Conservation (phyloP, 306 rosid genomes). For the Corylus avellana region DNA sequence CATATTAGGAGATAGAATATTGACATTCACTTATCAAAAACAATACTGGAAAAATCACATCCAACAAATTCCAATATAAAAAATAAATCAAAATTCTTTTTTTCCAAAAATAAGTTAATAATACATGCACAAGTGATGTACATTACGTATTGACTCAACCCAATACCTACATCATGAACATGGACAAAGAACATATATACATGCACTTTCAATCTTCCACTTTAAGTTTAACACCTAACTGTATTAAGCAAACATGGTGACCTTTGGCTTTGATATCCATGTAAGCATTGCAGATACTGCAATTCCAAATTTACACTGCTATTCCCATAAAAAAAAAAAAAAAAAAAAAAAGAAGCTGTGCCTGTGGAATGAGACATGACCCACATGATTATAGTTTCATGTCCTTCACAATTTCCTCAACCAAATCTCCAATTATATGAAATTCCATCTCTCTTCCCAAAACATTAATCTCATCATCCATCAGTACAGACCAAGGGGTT, state of each 20-base stretch:
- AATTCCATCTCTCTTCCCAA: slow-evolving; percentile 67
- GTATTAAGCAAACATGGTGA: slow-evolving; percentile 40
- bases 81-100: neutral
- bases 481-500: slow-evolving; percentile 55
- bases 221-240: slow-evolving; percentile 22
- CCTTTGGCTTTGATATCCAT: slow-evolving; percentile 30
- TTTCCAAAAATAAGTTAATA: slow-evolving; percentile 18
- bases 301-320: slow-evolving; percentile 26
- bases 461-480: slow-evolving; percentile 49
- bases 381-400: slow-evolving; percentile 35
- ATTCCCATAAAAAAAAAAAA: neutral
- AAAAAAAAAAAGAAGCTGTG: neutral
- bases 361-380: slow-evolving; percentile 25
- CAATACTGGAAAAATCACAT: neutral
- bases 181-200: slow-evolving; percentile 36
- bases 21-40: neutral
- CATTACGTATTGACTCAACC: slow-evolving; percentile 36
- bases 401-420: slow-evolving; percentile 71
- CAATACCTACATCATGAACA: slow-evolving; percentile 36
- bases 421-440: slow-evolving; percentile 64
- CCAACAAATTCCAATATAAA: neutral
- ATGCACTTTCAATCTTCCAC: slow-evolving; percentile 37
- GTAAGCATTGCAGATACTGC: slow-evolving; percentile 31
- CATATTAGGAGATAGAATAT: neutral
- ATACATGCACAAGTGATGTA: slow-evolving; percentile 44